These are phyloP conservation scores for Prunus dulcis DNA, from an alignment of 306 rosid genomes.

Conservation along the genomic window DNA sequence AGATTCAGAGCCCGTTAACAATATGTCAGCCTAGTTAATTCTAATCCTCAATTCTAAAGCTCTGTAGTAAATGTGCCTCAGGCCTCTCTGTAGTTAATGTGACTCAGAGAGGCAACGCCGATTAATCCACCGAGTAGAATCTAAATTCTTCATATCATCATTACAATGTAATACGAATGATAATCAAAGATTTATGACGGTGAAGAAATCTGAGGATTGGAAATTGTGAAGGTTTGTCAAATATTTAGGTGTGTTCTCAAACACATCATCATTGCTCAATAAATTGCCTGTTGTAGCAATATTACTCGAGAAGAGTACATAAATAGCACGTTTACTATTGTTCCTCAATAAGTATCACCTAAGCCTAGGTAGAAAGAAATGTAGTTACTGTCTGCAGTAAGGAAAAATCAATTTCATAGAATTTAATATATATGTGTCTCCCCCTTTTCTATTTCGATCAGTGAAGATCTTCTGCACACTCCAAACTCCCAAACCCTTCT, in stretches of 20 bases:
- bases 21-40: background rate
- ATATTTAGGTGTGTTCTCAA: background rate
- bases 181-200: background rate
- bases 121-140: background rate
- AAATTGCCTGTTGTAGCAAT: background rate
- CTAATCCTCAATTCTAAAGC: background rate
- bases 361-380: background rate
- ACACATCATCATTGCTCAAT: background rate
- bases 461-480: background rate
- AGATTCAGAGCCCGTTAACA: background rate
- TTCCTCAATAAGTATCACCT: background rate
- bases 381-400: background rate
- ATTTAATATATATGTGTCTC: background rate
- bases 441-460: background rate
- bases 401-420: background rate
- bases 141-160: constrained; percentile 2
- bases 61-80: background rate
- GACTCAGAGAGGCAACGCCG: background rate
- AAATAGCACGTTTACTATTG: background rate
- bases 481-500: background rate
- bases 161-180: background rate
- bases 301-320: background rate
- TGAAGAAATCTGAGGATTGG: background rate
- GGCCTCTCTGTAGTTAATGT: constrained; percentile 2
- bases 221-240: constrained; percentile 3